Evolutionary conservation across 495 filamentous ascomycete species (phyloP).

Genomic region (Cairneyella variabilis): DNA sequence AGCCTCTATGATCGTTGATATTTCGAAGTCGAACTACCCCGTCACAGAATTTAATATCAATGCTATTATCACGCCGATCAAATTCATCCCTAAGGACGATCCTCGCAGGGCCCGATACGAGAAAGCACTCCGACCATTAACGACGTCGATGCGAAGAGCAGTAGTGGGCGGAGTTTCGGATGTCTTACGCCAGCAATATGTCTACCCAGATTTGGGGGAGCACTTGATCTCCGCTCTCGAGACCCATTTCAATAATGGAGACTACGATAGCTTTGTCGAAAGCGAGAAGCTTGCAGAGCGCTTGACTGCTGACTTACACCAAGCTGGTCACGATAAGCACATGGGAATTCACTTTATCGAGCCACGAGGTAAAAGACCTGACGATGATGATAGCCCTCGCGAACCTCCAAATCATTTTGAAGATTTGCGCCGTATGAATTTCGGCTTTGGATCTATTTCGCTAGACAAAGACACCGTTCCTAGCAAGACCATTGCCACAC

Average conservation of each 20-base stretch:
- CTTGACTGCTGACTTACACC: neutral
- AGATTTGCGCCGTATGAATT: neutral
- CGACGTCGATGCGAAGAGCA: neutral
- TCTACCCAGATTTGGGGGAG: neutral
- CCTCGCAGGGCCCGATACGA: neutral
- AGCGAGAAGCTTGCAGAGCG: neutral
- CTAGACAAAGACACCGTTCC: neutral
- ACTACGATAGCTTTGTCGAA: neutral
- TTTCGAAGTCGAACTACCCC: neutral
- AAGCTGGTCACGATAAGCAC: neutral
- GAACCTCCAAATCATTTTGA: neutral
- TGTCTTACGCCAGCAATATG: neutral
- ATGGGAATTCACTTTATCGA: slow-evolving; percentile 3
- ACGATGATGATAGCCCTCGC: neutral
- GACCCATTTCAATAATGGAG: neutral
- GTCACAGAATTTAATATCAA: slow-evolving; percentile 1
- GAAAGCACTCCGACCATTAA: neutral
- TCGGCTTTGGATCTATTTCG: neutral
- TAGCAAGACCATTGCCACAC: slow-evolving; percentile 1
- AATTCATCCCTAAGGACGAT: slow-evolving; percentile 7
- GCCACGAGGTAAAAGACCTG: neutral
- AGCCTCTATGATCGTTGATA: neutral
- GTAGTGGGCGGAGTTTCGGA: neutral
- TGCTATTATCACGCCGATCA: neutral
- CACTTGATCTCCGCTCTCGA: neutral